A percentile compares a stretch with the other conserved stretches of the same genome.
Evolutionary conservation across 345 rosid genomes (phyloP).

Genomic region (Gossypium raimondii): DNA sequence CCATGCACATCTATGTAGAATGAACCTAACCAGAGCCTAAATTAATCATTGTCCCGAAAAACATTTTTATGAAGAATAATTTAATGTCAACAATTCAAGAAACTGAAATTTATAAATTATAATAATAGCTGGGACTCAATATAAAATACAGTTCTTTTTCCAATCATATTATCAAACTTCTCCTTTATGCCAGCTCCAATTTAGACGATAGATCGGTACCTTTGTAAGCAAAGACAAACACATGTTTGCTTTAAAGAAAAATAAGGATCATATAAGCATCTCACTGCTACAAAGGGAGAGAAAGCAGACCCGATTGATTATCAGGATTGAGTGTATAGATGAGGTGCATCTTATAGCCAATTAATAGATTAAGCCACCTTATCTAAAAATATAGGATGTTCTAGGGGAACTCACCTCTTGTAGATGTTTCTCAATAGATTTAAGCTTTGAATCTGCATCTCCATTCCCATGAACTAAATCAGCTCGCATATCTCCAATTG

Average conservation of each 20-base stretch:
- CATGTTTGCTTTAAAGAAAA: background rate
- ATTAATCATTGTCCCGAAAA: background rate
- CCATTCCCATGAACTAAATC: slow-evolving; percentile 64
- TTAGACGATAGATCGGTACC: background rate
- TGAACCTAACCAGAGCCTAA: background rate
- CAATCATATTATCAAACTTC: background rate
- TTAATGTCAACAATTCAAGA: background rate
- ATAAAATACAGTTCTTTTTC: background rate
- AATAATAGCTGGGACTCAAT: background rate
- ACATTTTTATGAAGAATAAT: background rate
- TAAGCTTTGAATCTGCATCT: slow-evolving; percentile 81
- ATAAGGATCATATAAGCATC: background rate
- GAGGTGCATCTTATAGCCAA: background rate
- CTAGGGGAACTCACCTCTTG: slow-evolving; percentile 62
- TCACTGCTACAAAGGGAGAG: background rate
- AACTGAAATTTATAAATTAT: background rate
- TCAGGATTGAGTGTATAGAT: background rate
- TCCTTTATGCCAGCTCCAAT: background rate
- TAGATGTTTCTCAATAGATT: slow-evolving; percentile 82
- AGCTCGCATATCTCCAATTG: slow-evolving; percentile 87
- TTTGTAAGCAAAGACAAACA: background rate
- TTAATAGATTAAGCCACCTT: background rate
- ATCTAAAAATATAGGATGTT: background rate
- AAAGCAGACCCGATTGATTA: background rate
- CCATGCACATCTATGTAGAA: background rate